Evolutionary conservation across 2,329 filamentous ascomycete species (phyloP).

Genomic region (Nannizzia gypsea): DNA sequence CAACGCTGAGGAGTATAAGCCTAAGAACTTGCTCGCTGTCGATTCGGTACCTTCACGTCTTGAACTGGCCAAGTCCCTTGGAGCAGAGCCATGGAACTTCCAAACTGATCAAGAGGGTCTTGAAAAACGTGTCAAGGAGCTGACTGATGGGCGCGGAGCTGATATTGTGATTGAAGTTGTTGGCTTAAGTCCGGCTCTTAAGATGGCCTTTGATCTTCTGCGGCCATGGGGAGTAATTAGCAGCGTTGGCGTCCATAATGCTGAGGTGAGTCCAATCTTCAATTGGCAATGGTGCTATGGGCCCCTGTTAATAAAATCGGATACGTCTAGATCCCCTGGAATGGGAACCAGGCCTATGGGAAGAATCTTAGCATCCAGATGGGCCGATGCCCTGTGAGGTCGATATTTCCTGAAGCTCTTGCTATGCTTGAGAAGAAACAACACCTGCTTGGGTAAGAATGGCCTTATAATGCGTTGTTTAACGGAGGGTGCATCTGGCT

Average conservation of each 20-base stretch:
- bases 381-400: conserved; percentile 64
- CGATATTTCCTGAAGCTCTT: conserved; percentile 55
- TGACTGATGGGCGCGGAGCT: conserved; percentile 68
- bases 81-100: conserved; percentile 77
- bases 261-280: conserved; percentile 41
- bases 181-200: conserved; percentile 55
- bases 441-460: conserved; percentile 50
- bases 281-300: neutral
- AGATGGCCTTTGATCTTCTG: conserved; percentile 58
- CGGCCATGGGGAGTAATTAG: conserved; percentile 62
- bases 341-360: conserved; percentile 49
- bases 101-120: conserved; percentile 53
- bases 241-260: conserved; percentile 66
- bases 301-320: neutral
- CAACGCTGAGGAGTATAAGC: conserved; percentile 62
- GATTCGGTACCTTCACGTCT: conserved; percentile 67
- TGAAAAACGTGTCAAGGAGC: conserved; percentile 56
- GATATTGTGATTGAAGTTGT: conserved; percentile 77
- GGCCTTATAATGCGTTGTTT: neutral
- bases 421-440: conserved; percentile 55
- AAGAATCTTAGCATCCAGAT: conserved; percentile 66
- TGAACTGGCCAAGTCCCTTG: conserved; percentile 58
- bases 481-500: conserved; percentile 10
- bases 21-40: conserved; percentile 64
- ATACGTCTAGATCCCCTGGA: conserved; percentile 49